phyloP scores from a whole-genome alignment of 2,329 filamentous ascomycete genomes.

The Aureobasidium sp. region DNA sequence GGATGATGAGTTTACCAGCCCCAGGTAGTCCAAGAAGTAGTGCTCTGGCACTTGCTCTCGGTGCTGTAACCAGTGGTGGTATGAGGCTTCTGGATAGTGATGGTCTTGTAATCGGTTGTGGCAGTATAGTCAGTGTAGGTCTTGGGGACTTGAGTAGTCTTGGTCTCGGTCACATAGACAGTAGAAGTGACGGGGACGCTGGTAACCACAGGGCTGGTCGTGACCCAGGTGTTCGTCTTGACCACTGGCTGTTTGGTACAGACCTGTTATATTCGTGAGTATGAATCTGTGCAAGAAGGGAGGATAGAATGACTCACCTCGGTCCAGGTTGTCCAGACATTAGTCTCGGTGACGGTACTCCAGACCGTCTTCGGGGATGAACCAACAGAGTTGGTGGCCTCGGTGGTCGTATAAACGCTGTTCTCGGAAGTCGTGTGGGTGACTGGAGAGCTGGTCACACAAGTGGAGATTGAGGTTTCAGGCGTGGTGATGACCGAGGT shows the following conservation, averaged over 20 bases:
- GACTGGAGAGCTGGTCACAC: constrained; percentile 3
- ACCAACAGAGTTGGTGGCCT: background rate
- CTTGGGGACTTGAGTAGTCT: background rate
- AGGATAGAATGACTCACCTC: background rate
- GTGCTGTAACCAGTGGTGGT: constrained; percentile 2
- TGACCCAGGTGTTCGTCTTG: background rate
- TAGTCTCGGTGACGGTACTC: background rate
- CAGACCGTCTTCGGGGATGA: background rate
- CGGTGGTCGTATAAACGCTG: constrained; percentile 1
- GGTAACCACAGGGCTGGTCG: background rate
- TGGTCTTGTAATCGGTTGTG: constrained; percentile 6
- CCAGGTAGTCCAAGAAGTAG: constrained; percentile 13
- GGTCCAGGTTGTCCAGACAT: background rate
- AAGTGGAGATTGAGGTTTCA: constrained; percentile 2
- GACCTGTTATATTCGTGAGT: background rate
- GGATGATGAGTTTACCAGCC: background rate
- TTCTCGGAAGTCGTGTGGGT: background rate
- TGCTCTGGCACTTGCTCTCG: background rate
- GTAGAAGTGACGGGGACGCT: background rate
- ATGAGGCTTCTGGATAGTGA: constrained; percentile 6
- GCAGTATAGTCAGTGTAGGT: background rate
- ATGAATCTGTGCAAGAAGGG: background rate
- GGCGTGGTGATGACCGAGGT: background rate
- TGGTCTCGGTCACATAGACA: background rate
- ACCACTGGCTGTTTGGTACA: background rate